Percentiles rank a stretch among this genome's conserved stretches.
Conservation (phyloP, 2,329 filamentous ascomycete genomes). For the Piedraia hortae region DNA sequence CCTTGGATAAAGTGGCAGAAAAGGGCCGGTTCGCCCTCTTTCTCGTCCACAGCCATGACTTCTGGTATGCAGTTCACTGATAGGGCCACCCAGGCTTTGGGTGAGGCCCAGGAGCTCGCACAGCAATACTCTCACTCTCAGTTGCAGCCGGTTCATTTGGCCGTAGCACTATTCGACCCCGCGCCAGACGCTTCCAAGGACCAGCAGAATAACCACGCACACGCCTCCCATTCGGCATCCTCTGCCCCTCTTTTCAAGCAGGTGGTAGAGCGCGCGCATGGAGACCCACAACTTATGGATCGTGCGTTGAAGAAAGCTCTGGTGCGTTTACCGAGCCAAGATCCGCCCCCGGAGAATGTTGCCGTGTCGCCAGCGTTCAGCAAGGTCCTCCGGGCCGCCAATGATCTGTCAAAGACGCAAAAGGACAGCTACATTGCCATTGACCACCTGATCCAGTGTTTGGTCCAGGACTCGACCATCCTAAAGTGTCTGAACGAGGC, state of each 20-base stretch:
- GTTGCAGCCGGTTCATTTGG: constrained; percentile 69
- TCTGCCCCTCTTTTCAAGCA: constrained; percentile 67
- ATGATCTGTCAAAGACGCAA: constrained; percentile 85
- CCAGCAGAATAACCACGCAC: constrained; percentile 35
- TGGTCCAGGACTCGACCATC: constrained; percentile 53
- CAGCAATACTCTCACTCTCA: constrained; percentile 80
- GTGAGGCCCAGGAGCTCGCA: constrained; percentile 66
- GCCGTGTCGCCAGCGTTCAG: constrained; percentile 59
- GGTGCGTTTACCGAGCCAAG: constrained; percentile 76
- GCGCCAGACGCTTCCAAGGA: constrained; percentile 49
- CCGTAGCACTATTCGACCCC: constrained; percentile 53
- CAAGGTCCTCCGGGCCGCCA: constrained; percentile 55
- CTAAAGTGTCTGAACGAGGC: constrained; percentile 52
- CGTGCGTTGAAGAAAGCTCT: constrained; percentile 73
- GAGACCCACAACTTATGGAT: constrained; percentile 71
- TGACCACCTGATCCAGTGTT: constrained; percentile 70
- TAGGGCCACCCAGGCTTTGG: constrained; percentile 64
- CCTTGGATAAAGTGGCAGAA: no score
- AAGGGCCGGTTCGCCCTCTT: constrained; percentile 1
- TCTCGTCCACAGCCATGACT: constrained; percentile 24
- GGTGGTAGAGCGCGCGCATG: constrained; percentile 77
- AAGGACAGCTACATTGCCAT: constrained; percentile 88
- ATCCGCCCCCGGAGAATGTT: constrained; percentile 74
- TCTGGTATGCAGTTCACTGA: constrained; percentile 81
- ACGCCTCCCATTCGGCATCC: constrained; percentile 34